Evolutionary conservation across 2,329 filamentous ascomycete genomes (phyloP), one percentile per base, ranked within the genome.

Genomic region (Verticillium dahliae): DNA sequence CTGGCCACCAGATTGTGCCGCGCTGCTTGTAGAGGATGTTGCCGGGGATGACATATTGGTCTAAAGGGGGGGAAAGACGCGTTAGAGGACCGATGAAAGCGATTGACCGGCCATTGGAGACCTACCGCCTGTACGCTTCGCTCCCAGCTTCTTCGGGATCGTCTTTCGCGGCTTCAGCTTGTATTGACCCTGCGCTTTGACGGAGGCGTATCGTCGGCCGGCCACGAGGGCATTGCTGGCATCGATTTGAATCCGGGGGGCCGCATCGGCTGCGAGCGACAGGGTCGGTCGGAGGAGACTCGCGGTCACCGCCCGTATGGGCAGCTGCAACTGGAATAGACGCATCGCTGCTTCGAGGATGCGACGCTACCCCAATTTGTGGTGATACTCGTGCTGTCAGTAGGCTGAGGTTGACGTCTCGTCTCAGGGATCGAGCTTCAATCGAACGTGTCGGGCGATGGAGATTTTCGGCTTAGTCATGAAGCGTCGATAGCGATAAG

Each of bases 1-100:
- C 95, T 1, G 95, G 90, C 74, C 89, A 94, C 95, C 95, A 99
- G 70, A 88, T 85, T 4, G 95, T 96, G 69, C 95, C 95, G 70
- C 94, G 89, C 77, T 99, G 95, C 74, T 92, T 92, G 85, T 95
- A 99, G 78, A 99, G 90, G 76, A 99, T 99, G 80, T 97, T 98
- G 60, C 95, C 95, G 4, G 93, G 90, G 62, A 97, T 90, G 39
- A 99, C 95, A 75, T 89, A 96, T 80, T 97, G 90, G 73, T 94
- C 90, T 93, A 71, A 62, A 14, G 3, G 39, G 27, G 18, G 56
- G n/a, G 18, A 22, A 22, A 39, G 38, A 56, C 39, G 55, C 55
- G 39, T 67, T 60, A 63, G 63, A 61, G 56, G 31, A 15, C 52
- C 11, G 11, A 31, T 9, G 10, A 11, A 15, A 27, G 13, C n/a